Evolutionary conservation across 2,329 filamentous ascomycete species (phyloP), one percentile per base, ranked within the genome.

Genomic region (Pseudogymnoascus sp.): DNA sequence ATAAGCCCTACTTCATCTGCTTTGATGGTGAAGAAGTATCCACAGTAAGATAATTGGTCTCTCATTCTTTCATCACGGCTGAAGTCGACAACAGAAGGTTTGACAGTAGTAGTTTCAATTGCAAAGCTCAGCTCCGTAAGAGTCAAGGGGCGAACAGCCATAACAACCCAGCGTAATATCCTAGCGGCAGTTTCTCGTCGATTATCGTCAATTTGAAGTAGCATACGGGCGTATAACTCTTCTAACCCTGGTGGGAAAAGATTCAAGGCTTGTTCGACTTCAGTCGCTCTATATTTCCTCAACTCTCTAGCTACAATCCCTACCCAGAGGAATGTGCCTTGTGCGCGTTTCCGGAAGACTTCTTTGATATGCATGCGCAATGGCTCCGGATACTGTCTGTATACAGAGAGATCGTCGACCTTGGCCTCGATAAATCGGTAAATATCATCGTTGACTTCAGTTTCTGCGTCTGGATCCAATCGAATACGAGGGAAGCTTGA

Each of bases 291-390:
- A 14, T 63, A 65, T 61, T 63, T 63, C 25, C 31, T 59, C 18
- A 69, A 46, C 18, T 38, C 61, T 16, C 64, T 56, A 1, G 63
- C 63, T 28, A 64, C 67, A 49, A 69, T 49, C 42, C 62, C 64
- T 18, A 72, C 69, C 73, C 72, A 76, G 5, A 75, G 67, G 56
- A 75, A 75, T 49, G 71, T 75, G 3, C 71, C 72, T 61, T 72
- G 60, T 9, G 73, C 67, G 9, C 70, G 64, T 42, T 67, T 31
- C 0, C 65, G 61, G n/a, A 75, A 66, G 16, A 53, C 53, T 31
- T 63, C 67, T 63, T 53, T 68, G 42, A 38, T n/a, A n/a, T 38
- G n/a, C 8, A 11, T 42, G 56, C 59, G 68, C 63, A 60, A 63
- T 61, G 25, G 36, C 8, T 64, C 37, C n/a, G 34, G 64, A 68